Conservation (phyloP, 306 rosid genomes). For the Prunus fruticosa region DNA sequence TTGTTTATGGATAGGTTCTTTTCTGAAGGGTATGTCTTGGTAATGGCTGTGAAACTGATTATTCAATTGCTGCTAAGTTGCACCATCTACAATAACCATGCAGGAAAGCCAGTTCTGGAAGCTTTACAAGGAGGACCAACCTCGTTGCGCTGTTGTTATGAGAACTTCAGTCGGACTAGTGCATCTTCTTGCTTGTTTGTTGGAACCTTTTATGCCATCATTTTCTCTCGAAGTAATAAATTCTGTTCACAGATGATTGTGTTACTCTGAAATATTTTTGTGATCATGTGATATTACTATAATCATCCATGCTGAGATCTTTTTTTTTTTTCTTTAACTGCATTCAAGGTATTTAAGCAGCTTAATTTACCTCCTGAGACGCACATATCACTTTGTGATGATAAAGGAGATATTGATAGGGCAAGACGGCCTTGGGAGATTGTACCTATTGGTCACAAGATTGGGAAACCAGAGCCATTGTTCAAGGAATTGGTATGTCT, state of each 20-base stretch:
- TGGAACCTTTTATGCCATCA: constrained; percentile 95
- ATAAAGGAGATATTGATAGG: constrained; percentile 68
- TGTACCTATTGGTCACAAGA: constrained; percentile 72
- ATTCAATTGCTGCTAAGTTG: constrained; percentile 2
- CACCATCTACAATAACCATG: background rate
- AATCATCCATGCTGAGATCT: background rate
- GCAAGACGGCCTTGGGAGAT: constrained; percentile 78
- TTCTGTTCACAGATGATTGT: background rate
- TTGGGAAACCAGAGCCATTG: constrained; percentile 84
- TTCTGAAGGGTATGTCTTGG: background rate
- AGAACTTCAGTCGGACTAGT: constrained; percentile 88
- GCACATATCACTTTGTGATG: constrained; percentile 66
- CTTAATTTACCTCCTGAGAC: constrained; percentile 61
- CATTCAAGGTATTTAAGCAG: constrained; percentile 79
- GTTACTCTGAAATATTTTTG: background rate
- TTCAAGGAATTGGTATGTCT: constrained; percentile 82
- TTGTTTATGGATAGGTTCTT: background rate
- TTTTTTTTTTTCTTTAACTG: constrained; percentile 3
- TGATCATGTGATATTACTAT: background rate
- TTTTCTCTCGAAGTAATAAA: constrained; percentile 66
- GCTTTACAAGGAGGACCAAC: constrained; percentile 71
- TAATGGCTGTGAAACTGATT: background rate
- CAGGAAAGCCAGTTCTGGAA: constrained; percentile 91
- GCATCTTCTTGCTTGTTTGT: constrained; percentile 75
- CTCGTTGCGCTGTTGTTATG: constrained; percentile 74